Conservation (phyloP, 2,329 filamentous ascomycete genomes). For the Microcyclospora pomicola region DNA sequence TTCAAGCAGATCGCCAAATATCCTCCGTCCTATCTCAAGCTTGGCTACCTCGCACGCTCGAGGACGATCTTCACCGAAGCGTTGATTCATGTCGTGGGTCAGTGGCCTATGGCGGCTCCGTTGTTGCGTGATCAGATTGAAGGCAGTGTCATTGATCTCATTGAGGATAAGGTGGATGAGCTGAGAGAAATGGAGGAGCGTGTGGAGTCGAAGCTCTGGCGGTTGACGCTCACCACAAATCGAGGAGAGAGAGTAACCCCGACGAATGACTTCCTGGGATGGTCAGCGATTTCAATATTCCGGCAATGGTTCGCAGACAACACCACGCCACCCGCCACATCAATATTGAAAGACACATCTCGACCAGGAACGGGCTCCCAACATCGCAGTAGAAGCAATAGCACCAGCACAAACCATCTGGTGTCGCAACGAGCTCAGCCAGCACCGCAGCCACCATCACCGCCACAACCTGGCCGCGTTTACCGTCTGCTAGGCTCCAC, state of each 20-base stretch:
- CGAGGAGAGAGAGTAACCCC: constrained; percentile 74
- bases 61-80: constrained; percentile 66
- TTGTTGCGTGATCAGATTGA: constrained; percentile 60
- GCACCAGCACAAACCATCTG: constrained; percentile 14
- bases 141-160: constrained; percentile 66
- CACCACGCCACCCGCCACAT: constrained; percentile 55
- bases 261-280: constrained; percentile 68
- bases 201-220: constrained; percentile 69
- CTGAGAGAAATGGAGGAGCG: constrained; percentile 68
- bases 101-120: constrained; percentile 73
- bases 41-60: constrained; percentile 73
- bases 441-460: constrained; percentile 18
- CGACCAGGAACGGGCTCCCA: background rate
- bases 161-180: constrained; percentile 91
- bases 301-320: constrained; percentile 88
- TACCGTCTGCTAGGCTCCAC: constrained; percentile 61
- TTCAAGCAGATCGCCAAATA: constrained; percentile 98
- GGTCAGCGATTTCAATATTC: constrained; percentile 77
- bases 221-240: constrained; percentile 62
- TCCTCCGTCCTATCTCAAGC: constrained; percentile 77
- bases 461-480: constrained; percentile 49
- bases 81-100: constrained; percentile 82
- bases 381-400: constrained; percentile 4
- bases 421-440: constrained; percentile 20
- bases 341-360: constrained; percentile 30